A percentile compares a stretch with the other conserved stretches of the same genome.
phyloP scores from a whole-genome alignment of 306 rosid species.

The Sesbania bispinosa region DNA sequence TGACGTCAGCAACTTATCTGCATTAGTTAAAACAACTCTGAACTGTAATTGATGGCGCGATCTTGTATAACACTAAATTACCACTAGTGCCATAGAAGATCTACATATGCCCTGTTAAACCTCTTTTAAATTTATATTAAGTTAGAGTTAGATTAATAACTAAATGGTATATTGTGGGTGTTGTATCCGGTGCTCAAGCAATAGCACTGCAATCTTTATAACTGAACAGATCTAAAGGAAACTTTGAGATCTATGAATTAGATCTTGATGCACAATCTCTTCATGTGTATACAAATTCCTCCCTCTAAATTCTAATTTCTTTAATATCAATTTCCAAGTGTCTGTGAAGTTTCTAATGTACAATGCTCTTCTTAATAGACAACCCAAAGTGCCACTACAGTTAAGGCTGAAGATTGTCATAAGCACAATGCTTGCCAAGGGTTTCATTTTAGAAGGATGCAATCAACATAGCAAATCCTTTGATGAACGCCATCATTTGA shows the following conservation, averaged over 20 bases:
- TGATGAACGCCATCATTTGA: conserved; percentile 63
- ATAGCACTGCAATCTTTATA: background rate
- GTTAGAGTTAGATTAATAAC: background rate
- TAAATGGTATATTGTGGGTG: background rate
- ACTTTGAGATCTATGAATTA: background rate
- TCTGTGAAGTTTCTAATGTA: conserved; percentile 8
- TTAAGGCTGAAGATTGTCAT: conserved; percentile 72
- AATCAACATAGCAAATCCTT: conserved; percentile 60
- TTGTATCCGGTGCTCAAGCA: background rate
- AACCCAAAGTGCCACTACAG: conserved; percentile 38
- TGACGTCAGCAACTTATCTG: background rate
- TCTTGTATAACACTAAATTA: conserved; percentile 4
- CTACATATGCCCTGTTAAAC: background rate
- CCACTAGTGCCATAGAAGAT: background rate
- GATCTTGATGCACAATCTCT: conserved; percentile 5
- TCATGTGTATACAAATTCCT: background rate
- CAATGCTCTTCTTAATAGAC: conserved; percentile 33
- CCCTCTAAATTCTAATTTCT: conserved; percentile 15
- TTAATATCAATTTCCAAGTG: conserved; percentile 10
- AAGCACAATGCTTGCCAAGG: conserved; percentile 78
- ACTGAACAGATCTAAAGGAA: no score
- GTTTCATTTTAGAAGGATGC: conserved; percentile 78
- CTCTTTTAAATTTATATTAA: background rate
- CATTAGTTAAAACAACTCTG: background rate
- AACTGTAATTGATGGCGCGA: background rate